phyloP scores from a whole-genome alignment of 2,329 filamentous ascomycete genomes.

The Pseudopithomyces chartarum region DNA sequence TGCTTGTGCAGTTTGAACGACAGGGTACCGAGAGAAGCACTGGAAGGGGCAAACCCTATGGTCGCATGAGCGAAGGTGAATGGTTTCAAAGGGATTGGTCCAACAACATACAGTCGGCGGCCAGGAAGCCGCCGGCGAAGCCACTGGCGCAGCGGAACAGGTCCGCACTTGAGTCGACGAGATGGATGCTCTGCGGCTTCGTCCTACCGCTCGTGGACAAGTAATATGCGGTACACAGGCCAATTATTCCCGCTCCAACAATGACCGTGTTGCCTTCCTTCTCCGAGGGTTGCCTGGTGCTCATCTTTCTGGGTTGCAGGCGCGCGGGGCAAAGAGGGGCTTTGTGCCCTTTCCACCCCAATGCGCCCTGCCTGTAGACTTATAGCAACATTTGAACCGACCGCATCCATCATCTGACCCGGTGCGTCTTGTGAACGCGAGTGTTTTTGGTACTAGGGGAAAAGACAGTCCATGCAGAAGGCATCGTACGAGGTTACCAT shows the following conservation, averaged over 20 bases:
- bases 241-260: constrained; percentile 52
- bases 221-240: constrained; percentile 63
- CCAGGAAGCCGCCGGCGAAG: constrained; percentile 74
- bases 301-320: constrained; percentile 15
- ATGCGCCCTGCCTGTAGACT: not conserved
- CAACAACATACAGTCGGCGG: constrained; percentile 69
- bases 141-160: constrained; percentile 78
- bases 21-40: constrained; percentile 65
- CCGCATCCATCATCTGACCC: not conserved
- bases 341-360: not conserved
- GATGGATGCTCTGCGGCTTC: constrained; percentile 56
- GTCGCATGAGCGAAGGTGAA: not conserved
- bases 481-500: constrained; percentile 16
- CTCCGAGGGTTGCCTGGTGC: constrained; percentile 3
- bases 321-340: constrained; percentile 4
- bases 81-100: not conserved
- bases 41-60: constrained; percentile 62
- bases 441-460: not conserved
- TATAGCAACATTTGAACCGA: constrained; percentile 11
- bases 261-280: constrained; percentile 40
- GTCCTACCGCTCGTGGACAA: constrained; percentile 56
- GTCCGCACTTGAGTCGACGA: constrained; percentile 62
- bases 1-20: constrained; percentile 71
- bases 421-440: not conserved
- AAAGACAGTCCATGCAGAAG: not conserved